Evolutionary conservation across 2,329 filamentous ascomycete genomes (phyloP), one percentile per base, ranked within the genome.

Genomic region (Rosellinia necatrix): DNA sequence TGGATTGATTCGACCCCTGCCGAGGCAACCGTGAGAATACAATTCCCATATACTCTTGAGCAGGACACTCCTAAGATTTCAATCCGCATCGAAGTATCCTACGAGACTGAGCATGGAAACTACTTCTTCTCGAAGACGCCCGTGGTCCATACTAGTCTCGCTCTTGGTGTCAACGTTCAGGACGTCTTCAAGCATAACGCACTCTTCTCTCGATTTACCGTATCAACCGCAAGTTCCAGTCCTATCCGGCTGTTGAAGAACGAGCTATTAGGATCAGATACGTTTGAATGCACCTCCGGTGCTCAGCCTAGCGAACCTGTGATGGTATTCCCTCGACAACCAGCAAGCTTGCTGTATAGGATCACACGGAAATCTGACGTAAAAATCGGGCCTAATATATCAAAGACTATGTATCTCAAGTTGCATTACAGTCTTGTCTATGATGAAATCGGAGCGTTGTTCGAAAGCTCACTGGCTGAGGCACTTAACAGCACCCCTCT

Each of bases 81-180:
- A 0, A 79, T 93, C 52, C 88, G 86, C 59, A 74, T 93, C n/a
- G 92, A 96, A 61, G 79, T 92, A 8, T 79, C 78, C 0, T 96
- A 94, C 68, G 81, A 81, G 2, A 92, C 90, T 0, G 78, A 84
- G 0, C 75, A 83, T 2, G 89, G 87, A 2, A 78, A 76, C 6
- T 90, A 91, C 61, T 78, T 80, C 50, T 88, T 87, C 68, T 81
- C 84, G 13, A 83, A 81, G 13, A 79, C 81, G 6, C 81, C 83
- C 17, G 83, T 80, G 3, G 79, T 96, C 17, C 82, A 87, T 2
- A 88, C 94, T 1, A 82, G 89, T 1, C 78, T 99, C 4, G 90
- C 91, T 0, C 80, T 99, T 3, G 92, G 93, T 3, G 94, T 99
- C 60, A 97, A 97, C 63, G 94, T 99, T 5, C 92, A 97, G 67